Percentiles rank a stretch among this genome's conserved stretches.
Evolutionary conservation across 2,329 filamentous ascomycete genomes (phyloP).

Genomic region (Penicillium aurantiogriseum): DNA sequence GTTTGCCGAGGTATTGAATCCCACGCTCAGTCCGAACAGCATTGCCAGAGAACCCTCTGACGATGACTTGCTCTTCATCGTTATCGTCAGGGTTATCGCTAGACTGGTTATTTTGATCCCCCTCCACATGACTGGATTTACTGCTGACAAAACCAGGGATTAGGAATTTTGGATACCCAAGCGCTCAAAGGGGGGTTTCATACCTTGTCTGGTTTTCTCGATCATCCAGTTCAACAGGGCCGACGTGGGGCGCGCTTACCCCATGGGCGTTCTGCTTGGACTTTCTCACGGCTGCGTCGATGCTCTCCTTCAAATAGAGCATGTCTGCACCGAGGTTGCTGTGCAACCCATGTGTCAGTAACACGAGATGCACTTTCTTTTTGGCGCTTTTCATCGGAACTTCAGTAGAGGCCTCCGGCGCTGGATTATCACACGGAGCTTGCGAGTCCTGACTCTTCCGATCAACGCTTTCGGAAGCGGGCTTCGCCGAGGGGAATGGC

Average conservation of each 20-base stretch:
- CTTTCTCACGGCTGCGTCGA: conserved; percentile 76
- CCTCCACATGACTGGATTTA: neutral
- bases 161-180: neutral
- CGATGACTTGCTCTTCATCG: conserved; percentile 73
- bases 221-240: neutral
- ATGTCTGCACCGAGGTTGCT: conserved; percentile 96
- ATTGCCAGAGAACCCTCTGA: conserved; percentile 86
- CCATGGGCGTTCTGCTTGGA: conserved; percentile 62
- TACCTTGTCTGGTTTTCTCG: neutral
- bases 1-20: conserved; percentile 95
- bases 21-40: conserved; percentile 88
- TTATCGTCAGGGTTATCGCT: conserved; percentile 39
- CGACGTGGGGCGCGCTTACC: conserved; percentile 40
- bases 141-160: neutral
- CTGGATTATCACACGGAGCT: conserved; percentile 17
- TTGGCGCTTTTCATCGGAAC: conserved; percentile 26
- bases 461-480: conserved; percentile 42
- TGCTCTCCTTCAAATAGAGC: conserved; percentile 96
- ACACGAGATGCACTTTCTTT: conserved; percentile 73
- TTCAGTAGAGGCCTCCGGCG: conserved; percentile 1
- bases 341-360: conserved; percentile 91
- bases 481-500: conserved; percentile 59
- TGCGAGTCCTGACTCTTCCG: conserved; percentile 18
- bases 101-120: neutral
- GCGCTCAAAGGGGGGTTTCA: neutral